Conservation (phyloP, 1,284 basidiomycete genomes). For the Puccinia horiana region DNA sequence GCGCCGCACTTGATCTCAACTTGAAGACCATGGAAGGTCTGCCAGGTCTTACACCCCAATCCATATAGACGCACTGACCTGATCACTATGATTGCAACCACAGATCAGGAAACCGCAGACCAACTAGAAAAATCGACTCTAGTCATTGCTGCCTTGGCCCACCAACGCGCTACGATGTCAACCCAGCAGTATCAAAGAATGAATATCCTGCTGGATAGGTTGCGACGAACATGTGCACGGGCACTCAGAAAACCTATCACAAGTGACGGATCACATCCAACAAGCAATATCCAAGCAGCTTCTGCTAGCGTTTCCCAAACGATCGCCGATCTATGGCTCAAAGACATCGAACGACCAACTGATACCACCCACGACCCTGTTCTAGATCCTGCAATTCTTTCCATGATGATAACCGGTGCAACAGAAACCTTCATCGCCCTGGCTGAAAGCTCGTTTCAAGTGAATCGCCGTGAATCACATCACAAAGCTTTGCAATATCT, state of each 20-base stretch:
- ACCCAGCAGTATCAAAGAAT: constrained; percentile 15
- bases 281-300: constrained; percentile 13
- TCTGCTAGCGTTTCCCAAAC: constrained; percentile 27
- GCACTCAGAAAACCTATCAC: constrained; percentile 17
- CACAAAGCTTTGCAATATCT: constrained; percentile 25
- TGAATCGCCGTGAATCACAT: constrained; percentile 23
- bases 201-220: constrained; percentile 15
- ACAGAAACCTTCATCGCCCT: constrained; percentile 38
- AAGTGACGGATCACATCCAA: not conserved
- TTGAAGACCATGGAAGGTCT: constrained; percentile 40
- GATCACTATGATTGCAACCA: not conserved
- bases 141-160: constrained; percentile 21
- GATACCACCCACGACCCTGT: not conserved
- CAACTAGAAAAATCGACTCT: constrained; percentile 29
- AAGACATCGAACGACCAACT: constrained; percentile 16
- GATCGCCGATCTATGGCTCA: constrained; percentile 35
- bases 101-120: constrained; percentile 19
- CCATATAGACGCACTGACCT: not conserved
- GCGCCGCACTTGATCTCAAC: constrained; percentile 28
- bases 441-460: constrained; percentile 39
- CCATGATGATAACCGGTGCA: constrained; percentile 39
- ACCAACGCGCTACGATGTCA: constrained; percentile 32
- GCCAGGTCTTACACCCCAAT: not conserved
- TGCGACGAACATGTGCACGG: constrained; percentile 33
- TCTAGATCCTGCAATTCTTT: constrained; percentile 6